Conservation (phyloP, 306 rosid genomes). For the Oxytropis ochrocephala region DNA sequence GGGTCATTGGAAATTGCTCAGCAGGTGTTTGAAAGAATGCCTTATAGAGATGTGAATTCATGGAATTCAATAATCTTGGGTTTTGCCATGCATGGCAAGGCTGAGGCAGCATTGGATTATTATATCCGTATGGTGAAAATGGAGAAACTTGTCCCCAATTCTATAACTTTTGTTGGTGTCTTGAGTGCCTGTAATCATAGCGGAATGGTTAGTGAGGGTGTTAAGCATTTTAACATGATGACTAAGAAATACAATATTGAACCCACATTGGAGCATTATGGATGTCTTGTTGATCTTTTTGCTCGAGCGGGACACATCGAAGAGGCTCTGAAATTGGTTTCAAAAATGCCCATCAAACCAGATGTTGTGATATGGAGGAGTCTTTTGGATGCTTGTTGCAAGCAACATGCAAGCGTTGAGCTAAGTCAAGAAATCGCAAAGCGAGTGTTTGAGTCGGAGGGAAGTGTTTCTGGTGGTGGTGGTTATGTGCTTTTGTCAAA, state of each 20-base stretch:
- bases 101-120: slow-evolving; percentile 42
- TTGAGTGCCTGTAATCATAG: slow-evolving; percentile 71
- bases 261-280: slow-evolving; percentile 67
- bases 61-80: slow-evolving; percentile 77
- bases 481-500: slow-evolving; percentile 69
- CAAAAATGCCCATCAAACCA: slow-evolving; percentile 64
- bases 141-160: slow-evolving; percentile 40
- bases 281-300: slow-evolving; percentile 75
- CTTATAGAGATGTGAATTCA: slow-evolving; percentile 39
- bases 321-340: slow-evolving; percentile 57
- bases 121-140: slow-evolving; percentile 40
- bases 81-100: slow-evolving; percentile 63
- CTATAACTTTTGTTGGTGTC: slow-evolving; percentile 70
- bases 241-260: slow-evolving; percentile 39
- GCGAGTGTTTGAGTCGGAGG: slow-evolving; percentile 46
- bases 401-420: slow-evolving; percentile 61
- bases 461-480: slow-evolving; percentile 49
- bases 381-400: slow-evolving; percentile 67
- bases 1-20: slow-evolving; percentile 57
- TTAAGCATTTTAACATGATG: slow-evolving; percentile 53
- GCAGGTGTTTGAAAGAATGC: slow-evolving; percentile 62
- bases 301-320: slow-evolving; percentile 56
- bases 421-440: slow-evolving; percentile 57
- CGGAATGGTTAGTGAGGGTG: slow-evolving; percentile 62
- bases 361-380: slow-evolving; percentile 85